Conservation (phyloP, 2,329 filamentous ascomycete genomes). For the Celoporthe dispersa region DNA sequence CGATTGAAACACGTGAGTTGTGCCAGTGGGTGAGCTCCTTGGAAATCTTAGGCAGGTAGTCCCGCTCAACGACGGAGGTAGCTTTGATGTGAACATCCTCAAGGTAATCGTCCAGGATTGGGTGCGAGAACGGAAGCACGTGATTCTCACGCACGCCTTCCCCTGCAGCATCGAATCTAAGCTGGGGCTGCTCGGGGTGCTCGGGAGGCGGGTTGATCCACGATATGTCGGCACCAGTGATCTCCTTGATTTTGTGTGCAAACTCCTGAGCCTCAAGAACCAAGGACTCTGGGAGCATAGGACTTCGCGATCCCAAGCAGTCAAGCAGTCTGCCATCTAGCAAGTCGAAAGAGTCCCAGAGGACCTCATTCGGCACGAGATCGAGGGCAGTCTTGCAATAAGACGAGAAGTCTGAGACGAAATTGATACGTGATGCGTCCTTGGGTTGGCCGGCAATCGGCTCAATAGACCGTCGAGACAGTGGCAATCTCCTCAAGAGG, state of each 20-base stretch:
- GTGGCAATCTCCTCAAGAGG: conserved; percentile 33
- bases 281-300: conserved; percentile 21
- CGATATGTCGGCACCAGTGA: conserved; percentile 16
- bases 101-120: conserved; percentile 51
- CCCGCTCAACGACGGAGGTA: conserved; percentile 33
- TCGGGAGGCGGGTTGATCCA: neutral
- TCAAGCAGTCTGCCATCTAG: conserved; percentile 34
- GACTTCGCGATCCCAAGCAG: conserved; percentile 7
- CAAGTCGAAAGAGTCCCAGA: conserved; percentile 35
- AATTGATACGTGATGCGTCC: neutral
- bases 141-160: conserved; percentile 16
- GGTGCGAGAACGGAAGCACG: conserved; percentile 53
- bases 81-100: conserved; percentile 45
- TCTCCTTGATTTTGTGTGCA: conserved; percentile 24
- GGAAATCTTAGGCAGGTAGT: conserved; percentile 43
- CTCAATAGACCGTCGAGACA: conserved; percentile 34
- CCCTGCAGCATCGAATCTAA: neutral
- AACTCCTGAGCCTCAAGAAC: conserved; percentile 16
- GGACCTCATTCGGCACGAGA: conserved; percentile 21
- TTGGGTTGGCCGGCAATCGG: neutral
- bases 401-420: conserved; percentile 17
- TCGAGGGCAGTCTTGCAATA: conserved; percentile 22
- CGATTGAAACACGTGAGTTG: conserved; percentile 57
- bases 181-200: neutral
- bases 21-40: conserved; percentile 65